phyloP scores from a whole-genome alignment of 148 eudicot genomes.

The Rhododendron molle region DNA sequence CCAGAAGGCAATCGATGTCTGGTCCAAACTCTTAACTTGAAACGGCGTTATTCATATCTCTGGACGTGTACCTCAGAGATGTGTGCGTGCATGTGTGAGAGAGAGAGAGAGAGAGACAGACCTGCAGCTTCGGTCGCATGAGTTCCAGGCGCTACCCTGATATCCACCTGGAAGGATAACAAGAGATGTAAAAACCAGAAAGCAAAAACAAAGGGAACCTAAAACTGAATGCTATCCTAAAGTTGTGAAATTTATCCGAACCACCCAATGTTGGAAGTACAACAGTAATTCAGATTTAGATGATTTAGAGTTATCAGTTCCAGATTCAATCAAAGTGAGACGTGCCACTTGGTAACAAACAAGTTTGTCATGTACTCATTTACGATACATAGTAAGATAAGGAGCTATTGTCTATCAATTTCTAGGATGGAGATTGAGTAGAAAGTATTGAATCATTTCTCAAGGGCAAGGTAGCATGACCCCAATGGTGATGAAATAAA shows the following conservation, averaged over 20 bases:
- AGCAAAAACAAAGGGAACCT: neutral
- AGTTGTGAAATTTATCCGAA: neutral
- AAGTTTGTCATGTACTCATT: neutral
- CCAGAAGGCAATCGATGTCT: neutral
- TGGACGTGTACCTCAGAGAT: neutral
- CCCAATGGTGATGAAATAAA: neutral
- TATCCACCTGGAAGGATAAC: conserved; percentile 58
- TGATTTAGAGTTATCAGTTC: neutral
- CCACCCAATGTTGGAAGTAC: neutral
- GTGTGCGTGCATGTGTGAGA: neutral
- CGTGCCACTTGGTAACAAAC: neutral
- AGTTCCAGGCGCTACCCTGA: conserved; percentile 89
- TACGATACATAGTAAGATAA: neutral
- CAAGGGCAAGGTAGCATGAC: neutral
- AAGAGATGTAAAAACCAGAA: neutral
- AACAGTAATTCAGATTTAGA: neutral
- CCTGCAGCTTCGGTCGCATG: conserved; percentile 97
- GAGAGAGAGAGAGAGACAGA: conserved; percentile 29
- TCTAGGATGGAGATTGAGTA: neutral
- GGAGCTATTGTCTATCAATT: neutral
- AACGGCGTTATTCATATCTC: neutral
- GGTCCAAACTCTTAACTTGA: neutral
- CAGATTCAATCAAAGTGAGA: neutral
- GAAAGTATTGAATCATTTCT: neutral
- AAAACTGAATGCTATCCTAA: neutral